phyloP scores from a whole-genome alignment of 2,329 filamentous ascomycete species.

The Arthrobotrys conoides region DNA sequence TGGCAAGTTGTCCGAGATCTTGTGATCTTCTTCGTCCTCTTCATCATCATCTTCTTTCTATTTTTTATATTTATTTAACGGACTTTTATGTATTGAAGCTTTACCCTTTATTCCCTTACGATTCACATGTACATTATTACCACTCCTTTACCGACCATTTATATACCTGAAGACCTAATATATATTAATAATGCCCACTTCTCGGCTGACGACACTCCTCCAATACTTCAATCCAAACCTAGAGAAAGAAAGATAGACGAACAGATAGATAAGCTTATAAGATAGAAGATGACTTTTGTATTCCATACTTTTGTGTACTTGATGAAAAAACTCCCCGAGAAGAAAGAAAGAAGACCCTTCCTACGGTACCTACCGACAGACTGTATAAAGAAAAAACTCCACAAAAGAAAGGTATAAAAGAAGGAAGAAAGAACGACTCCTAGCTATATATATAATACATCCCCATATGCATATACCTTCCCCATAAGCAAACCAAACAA shows the following conservation, averaged over 20 bases:
- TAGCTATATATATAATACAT: neutral
- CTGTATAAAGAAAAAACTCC: no score
- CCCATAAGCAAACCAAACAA: neutral
- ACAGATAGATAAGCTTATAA: neutral
- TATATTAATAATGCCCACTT: slow-evolving; percentile 13
- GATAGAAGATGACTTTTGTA: neutral
- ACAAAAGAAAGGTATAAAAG: neutral
- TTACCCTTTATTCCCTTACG: neutral
- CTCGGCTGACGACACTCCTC: neutral
- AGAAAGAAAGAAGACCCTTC: no score
- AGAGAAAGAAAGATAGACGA: no score
- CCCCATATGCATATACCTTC: neutral
- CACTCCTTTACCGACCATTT: neutral
- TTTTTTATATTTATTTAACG: neutral
- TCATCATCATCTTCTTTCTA: neutral
- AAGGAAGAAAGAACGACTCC: neutral
- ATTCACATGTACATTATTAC: slow-evolving; percentile 28
- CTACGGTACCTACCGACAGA: no score
- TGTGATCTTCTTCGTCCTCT: slow-evolving; percentile 14
- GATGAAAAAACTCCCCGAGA: no score
- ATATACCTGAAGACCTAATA: neutral
- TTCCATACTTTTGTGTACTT: no score
- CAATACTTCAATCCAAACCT: no score
- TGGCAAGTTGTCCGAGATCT: slow-evolving; percentile 54
- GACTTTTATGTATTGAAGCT: slow-evolving; percentile 13